phyloP scores from a whole-genome alignment of 345 rosid species.

The Nasturtium officinale region DNA sequence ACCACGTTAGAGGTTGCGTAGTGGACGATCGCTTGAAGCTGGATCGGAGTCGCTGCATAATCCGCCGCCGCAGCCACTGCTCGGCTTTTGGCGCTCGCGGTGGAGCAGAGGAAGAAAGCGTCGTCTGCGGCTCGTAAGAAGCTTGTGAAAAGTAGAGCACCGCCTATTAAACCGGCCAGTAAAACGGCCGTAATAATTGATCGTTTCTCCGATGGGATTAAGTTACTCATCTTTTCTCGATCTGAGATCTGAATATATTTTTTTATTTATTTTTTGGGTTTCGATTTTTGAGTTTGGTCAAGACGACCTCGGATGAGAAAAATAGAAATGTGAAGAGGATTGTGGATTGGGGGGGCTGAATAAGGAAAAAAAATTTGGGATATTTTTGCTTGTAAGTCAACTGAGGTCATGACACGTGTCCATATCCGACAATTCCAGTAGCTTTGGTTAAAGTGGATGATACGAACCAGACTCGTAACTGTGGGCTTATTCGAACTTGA shows the following conservation, averaged over 20 bases:
- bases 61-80: constrained; percentile 30
- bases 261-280: neutral
- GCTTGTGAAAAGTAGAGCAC: constrained; percentile 42
- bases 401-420: constrained; percentile 20
- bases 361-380: constrained; percentile 1
- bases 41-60: constrained; percentile 49
- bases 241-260: constrained; percentile 35
- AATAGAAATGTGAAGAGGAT: constrained; percentile 28
- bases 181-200: constrained; percentile 39
- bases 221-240: constrained; percentile 24
- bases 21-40: constrained; percentile 62
- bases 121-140: constrained; percentile 40
- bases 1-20: constrained; percentile 56
- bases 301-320: constrained; percentile 22
- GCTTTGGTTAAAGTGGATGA: constrained; percentile 21
- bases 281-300: constrained; percentile 12
- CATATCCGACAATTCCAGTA: constrained; percentile 30
- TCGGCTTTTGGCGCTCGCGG: constrained; percentile 39
- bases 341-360: constrained; percentile 16
- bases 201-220: constrained; percentile 45
- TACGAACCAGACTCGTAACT: constrained; percentile 20
- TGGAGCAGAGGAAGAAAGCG: constrained; percentile 45
- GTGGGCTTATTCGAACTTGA: constrained; percentile 32
- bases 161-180: constrained; percentile 42
- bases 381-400: constrained; percentile 21